Percentiles rank a stretch among this genome's conserved stretches.
These are phyloP conservation scores for Rhodotorula sp. DNA, from an alignment of 1,284 basidiomycete species.

Conservation along the genomic window DNA sequence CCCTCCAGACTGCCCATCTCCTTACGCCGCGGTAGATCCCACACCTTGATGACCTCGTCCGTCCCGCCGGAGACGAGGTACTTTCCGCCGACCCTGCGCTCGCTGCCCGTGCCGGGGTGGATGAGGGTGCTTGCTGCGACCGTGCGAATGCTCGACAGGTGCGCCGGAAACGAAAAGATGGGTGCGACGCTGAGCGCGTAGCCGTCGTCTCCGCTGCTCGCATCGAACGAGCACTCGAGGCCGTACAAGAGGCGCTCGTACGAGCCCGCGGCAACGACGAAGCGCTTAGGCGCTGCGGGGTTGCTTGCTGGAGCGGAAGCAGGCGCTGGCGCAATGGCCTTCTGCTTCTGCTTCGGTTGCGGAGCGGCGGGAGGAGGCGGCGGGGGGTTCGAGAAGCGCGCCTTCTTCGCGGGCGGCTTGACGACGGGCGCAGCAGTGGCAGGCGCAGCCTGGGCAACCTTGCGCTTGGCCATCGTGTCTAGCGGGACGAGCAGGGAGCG, in stretches of 20 bases:
- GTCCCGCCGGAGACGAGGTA: slow-evolving; percentile 93
- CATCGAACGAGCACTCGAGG: slow-evolving; percentile 59
- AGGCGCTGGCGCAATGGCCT: neutral
- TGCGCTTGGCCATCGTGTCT: slow-evolving; percentile 24
- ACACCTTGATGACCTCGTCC: slow-evolving; percentile 96
- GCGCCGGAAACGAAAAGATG: slow-evolving; percentile 94
- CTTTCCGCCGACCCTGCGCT: slow-evolving; percentile 68
- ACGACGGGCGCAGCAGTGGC: neutral
- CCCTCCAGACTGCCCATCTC: slow-evolving; percentile 78
- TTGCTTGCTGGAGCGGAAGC: neutral
- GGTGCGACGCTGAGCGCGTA: slow-evolving; percentile 62
- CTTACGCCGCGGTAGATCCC: slow-evolving; percentile 86
- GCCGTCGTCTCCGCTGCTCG: neutral
- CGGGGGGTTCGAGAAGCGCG: slow-evolving; percentile 30
- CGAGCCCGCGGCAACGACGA: slow-evolving; percentile 84
- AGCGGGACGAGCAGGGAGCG: neutral
- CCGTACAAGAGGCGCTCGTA: slow-evolving; percentile 97
- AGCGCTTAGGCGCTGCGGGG: slow-evolving; percentile 55
- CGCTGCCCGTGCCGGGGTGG: slow-evolving; percentile 54
- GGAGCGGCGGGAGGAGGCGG: slow-evolving; percentile 1
- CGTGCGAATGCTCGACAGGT: slow-evolving; percentile 87
- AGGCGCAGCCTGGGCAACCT: neutral
- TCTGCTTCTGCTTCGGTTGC: neutral
- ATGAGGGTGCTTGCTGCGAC: slow-evolving; percentile 66
- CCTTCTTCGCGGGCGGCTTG: slow-evolving; percentile 14